Percentiles rank a stretch among this genome's conserved stretches.
Conservation (phyloP, 345 rosid genomes). For the Rhodamnia argentea region DNA sequence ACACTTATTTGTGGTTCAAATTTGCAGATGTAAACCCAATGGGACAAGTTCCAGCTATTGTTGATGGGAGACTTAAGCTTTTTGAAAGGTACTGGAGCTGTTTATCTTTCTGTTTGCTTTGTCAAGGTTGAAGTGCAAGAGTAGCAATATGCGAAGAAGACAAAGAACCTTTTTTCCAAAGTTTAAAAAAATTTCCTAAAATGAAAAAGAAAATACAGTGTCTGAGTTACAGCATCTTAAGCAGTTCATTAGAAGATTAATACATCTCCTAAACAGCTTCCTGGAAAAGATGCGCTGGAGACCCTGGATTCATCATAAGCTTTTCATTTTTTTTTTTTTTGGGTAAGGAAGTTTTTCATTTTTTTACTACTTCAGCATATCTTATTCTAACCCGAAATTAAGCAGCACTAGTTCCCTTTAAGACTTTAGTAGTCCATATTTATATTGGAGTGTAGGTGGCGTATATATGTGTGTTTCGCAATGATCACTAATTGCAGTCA, state of each 20-base stretch:
- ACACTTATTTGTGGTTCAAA: background rate
- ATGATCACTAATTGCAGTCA: background rate
- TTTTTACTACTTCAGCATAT: background rate
- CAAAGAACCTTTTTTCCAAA: background rate
- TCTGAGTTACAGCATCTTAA: background rate
- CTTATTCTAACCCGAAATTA: background rate
- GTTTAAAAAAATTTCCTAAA: background rate
- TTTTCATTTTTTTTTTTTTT: background rate
- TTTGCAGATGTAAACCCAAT: constrained; percentile 64
- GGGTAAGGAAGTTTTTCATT: background rate
- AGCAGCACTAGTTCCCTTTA: background rate
- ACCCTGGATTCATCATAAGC: background rate
- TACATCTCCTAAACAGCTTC: background rate
- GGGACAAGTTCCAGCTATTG: constrained; percentile 58
- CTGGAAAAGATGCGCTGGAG: background rate
- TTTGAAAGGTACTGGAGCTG: constrained; percentile 58
- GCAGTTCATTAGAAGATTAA: background rate
- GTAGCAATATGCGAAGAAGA: background rate
- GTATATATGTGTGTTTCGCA: background rate
- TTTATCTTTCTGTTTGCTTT: background rate
- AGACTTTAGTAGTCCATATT: background rate
- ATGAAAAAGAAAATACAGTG: background rate
- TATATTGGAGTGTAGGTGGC: background rate
- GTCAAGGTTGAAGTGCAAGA: background rate
- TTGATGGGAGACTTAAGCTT: constrained; percentile 72